These are phyloP conservation scores for Cordyceps javanica DNA, from an alignment of 2,329 filamentous ascomycete species.

Conservation along the genomic window DNA sequence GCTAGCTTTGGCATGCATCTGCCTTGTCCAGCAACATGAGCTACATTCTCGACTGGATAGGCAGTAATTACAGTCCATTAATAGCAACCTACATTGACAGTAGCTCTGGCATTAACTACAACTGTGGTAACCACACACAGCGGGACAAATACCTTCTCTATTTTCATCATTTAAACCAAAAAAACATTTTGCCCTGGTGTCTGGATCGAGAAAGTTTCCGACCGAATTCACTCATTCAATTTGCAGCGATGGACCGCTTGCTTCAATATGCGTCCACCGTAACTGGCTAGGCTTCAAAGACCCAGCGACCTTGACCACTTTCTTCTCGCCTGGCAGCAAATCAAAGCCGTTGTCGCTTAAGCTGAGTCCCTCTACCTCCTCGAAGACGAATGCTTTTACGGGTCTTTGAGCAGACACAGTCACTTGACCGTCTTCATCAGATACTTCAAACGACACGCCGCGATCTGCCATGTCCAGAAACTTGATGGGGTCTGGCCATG, in stretches of 20 bases:
- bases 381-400: conserved; percentile 51
- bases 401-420: conserved; percentile 36
- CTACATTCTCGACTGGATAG: too few relatives aligned
- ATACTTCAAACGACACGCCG: conserved; percentile 27
- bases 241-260: conserved; percentile 3
- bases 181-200: too few relatives aligned
- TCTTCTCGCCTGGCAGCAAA: conserved; percentile 41
- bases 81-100: too few relatives aligned
- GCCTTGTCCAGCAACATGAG: too few relatives aligned
- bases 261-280: conserved; percentile 18
- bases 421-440: conserved; percentile 21
- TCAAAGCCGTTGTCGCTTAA: conserved; percentile 55
- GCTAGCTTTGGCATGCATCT: too few relatives aligned
- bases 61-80: too few relatives aligned
- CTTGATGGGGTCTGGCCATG: conserved; percentile 59
- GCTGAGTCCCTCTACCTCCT: conserved; percentile 37
- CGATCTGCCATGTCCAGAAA: conserved; percentile 46
- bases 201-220: not conserved
- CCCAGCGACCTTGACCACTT: conserved; percentile 17
- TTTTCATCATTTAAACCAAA: not conserved
- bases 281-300: conserved; percentile 8
- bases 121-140: too few relatives aligned
- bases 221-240: not conserved
- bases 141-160: too few relatives aligned
- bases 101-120: too few relatives aligned